phyloP scores from a whole-genome alignment of 495 filamentous ascomycete genomes.

The Penicillium simplicissimum region DNA sequence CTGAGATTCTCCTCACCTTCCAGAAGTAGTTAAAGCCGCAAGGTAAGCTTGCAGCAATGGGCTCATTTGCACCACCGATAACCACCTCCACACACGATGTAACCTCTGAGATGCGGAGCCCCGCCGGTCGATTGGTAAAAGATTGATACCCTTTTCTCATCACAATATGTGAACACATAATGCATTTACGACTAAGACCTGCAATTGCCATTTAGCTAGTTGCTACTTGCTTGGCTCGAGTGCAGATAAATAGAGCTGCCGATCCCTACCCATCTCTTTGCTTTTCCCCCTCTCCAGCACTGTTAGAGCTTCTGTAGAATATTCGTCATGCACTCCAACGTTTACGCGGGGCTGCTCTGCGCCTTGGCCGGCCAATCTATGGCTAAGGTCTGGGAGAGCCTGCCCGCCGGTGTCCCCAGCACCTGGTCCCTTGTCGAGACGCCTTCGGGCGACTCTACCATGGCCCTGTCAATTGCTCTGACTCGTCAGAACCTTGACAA shows the following conservation, averaged over 20 bases:
- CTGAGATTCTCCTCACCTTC: not conserved
- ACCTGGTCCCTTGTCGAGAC: slow-evolving; percentile 17
- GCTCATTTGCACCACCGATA: slow-evolving; percentile 8
- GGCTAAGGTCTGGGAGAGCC: slow-evolving; percentile 24
- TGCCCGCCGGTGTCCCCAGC: slow-evolving; percentile 11
- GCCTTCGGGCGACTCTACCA: slow-evolving; percentile 16
- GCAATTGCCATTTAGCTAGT: not conserved
- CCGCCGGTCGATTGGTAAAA: slow-evolving; percentile 12
- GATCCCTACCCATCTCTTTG: slow-evolving; percentile 15
- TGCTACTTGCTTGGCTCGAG: not conserved
- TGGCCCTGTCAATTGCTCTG: slow-evolving; percentile 42
- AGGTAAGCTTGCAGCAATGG: not conserved
- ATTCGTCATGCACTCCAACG: slow-evolving; percentile 18
- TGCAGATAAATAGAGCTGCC: slow-evolving; percentile 18
- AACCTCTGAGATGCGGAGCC: slow-evolving; percentile 17
- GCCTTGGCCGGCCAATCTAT: slow-evolving; percentile 20
- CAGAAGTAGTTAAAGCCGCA: not conserved
- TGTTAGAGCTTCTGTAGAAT: slow-evolving; percentile 1
- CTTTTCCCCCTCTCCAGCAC: not conserved
- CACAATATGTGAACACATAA: not conserved
- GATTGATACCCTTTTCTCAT: not conserved
- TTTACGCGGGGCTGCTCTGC: slow-evolving; percentile 25
- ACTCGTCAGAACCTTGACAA: slow-evolving; percentile 52
- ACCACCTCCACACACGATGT: slow-evolving; percentile 17
- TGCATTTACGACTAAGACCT: not conserved